phyloP scores from a whole-genome alignment of 1,284 basidiomycete genomes.

The Anthracocystis panici-leucophaei region DNA sequence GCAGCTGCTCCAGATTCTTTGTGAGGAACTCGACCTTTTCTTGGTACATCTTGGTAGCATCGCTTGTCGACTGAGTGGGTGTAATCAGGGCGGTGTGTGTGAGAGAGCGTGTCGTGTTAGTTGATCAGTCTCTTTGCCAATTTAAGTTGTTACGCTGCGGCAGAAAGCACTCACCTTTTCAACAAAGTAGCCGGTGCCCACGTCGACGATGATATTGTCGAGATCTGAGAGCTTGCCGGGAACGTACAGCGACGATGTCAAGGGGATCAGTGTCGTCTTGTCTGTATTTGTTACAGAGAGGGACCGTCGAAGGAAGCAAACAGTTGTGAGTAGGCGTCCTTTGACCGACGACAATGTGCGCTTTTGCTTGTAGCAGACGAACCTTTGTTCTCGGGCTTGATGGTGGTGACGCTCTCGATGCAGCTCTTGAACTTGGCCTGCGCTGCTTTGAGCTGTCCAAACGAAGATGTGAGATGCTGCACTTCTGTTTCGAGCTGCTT shows the following conservation, averaged over 20 bases:
- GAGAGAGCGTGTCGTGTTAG: background rate
- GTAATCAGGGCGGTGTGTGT: background rate
- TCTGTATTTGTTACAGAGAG: constrained; percentile 73
- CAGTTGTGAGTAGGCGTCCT: background rate
- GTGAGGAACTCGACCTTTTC: constrained; percentile 64
- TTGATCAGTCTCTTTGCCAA: background rate
- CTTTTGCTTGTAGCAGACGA: constrained; percentile 50
- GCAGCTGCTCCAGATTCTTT: constrained; percentile 65
- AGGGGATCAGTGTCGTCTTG: constrained; percentile 87
- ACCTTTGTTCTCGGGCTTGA: constrained; percentile 79
- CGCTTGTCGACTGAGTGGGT: constrained; percentile 48
- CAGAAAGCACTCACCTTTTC: constrained; percentile 78
- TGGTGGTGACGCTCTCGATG: constrained; percentile 82
- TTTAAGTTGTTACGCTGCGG: too few species aligned
- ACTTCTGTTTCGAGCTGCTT: constrained; percentile 78
- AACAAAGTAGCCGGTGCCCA: constrained; percentile 96
- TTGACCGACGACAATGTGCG: background rate
- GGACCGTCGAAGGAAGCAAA: background rate
- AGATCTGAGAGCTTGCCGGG: constrained; percentile 87
- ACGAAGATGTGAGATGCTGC: constrained; percentile 89
- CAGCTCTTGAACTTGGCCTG: constrained; percentile 92
- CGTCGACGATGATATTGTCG: constrained; percentile 90
- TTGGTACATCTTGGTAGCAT: constrained; percentile 61
- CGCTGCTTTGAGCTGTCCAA: constrained; percentile 89
- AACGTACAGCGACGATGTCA: constrained; percentile 94